Percentiles rank a stretch among this genome's conserved stretches.
Evolutionary conservation across 2,329 filamentous ascomycete species (phyloP).

Genomic region (Aspergillus japonicus): DNA sequence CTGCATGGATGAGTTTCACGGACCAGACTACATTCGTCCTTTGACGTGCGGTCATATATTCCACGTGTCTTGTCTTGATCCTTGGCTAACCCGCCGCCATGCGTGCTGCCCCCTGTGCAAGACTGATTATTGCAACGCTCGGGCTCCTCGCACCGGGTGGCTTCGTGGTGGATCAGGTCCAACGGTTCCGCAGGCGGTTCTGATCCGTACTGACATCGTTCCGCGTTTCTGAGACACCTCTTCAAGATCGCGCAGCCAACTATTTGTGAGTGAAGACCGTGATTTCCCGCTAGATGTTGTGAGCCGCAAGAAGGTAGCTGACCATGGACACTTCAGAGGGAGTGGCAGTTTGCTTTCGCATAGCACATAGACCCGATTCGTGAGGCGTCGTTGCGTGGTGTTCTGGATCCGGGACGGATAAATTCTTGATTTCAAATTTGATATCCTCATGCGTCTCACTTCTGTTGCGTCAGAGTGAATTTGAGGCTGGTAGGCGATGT

Average conservation of each 20-base stretch:
- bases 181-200: neutral
- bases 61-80: slow-evolving; percentile 91
- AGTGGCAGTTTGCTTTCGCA: no score
- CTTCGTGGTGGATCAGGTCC: neutral
- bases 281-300: neutral
- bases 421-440: no score
- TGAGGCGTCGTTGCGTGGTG: no score
- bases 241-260: neutral
- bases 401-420: no score
- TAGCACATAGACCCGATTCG: no score
- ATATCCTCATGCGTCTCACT: neutral
- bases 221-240: neutral
- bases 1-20: slow-evolving; percentile 87
- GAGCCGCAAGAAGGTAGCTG: no score
- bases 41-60: slow-evolving; percentile 96
- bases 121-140: slow-evolving; percentile 18
- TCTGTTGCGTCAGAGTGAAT: neutral
- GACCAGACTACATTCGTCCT: slow-evolving; percentile 90
- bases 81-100: slow-evolving; percentile 89
- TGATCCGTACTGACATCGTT: slow-evolving; percentile 11
- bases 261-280: neutral
- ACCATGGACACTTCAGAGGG: no score
- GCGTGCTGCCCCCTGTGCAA: slow-evolving; percentile 97
- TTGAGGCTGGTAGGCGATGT: neutral
- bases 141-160: neutral